These are phyloP conservation scores for Hericium erinaceus DNA, from an alignment of 768 basidiomycete genomes.

Conservation along the genomic window DNA sequence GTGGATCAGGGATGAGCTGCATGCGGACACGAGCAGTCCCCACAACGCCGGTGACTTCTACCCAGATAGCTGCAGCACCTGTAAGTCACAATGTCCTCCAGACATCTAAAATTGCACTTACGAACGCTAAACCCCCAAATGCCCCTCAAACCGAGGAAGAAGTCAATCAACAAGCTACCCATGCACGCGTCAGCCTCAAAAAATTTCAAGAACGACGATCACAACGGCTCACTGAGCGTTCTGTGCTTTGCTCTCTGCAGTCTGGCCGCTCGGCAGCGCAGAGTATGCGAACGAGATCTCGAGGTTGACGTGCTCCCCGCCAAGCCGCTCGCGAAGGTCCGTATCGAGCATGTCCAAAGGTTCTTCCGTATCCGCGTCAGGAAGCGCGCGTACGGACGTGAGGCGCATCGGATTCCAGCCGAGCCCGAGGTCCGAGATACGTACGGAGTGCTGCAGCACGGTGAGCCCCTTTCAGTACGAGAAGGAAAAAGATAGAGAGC, in stretches of 20 bases:
- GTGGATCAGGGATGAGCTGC: slow-evolving; percentile 67
- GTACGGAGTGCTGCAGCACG: slow-evolving; percentile 38
- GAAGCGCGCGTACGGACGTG: slow-evolving; percentile 53
- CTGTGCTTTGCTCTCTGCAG: slow-evolving; percentile 28
- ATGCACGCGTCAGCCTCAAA: neutral
- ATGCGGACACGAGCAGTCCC: slow-evolving; percentile 55
- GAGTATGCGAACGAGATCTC: slow-evolving; percentile 66
- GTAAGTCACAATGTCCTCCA: slow-evolving; percentile 21
- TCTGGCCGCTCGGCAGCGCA: slow-evolving; percentile 36
- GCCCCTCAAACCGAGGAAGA: slow-evolving; percentile 48
- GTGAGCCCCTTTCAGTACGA: slow-evolving; percentile 13
- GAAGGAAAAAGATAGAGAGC: neutral
- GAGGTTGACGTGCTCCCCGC: slow-evolving; percentile 50
- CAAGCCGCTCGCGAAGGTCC: slow-evolving; percentile 21
- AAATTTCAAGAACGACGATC: neutral
- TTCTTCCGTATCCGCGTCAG: slow-evolving; percentile 27
- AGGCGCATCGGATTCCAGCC: slow-evolving; percentile 63
- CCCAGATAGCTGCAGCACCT: slow-evolving; percentile 56
- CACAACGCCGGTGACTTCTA: slow-evolving; percentile 59
- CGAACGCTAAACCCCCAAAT: slow-evolving; percentile 24
- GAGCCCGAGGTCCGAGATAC: slow-evolving; percentile 63
- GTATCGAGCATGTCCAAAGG: slow-evolving; percentile 22
- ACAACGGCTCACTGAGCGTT: slow-evolving; percentile 38
- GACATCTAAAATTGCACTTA: slow-evolving; percentile 8
- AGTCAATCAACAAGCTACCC: slow-evolving; percentile 47